These are phyloP conservation scores for Lasiosphaeriaceae sp. DNA, from an alignment of 495 filamentous ascomycete species.

Conservation along the genomic window DNA sequence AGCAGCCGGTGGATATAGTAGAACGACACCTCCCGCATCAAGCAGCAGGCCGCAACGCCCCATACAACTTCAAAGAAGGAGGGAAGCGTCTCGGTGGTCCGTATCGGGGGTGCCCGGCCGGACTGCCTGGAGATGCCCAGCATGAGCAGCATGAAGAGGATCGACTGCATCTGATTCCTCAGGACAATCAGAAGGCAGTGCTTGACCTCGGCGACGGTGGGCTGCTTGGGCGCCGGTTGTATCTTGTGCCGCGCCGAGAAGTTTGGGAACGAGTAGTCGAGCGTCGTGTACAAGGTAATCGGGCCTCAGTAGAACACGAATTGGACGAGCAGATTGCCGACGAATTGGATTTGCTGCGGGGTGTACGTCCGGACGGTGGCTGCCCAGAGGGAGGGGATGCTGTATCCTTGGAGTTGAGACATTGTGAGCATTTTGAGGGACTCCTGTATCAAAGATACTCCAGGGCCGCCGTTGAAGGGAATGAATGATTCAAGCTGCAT, in stretches of 20 bases:
- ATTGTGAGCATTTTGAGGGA: too few species aligned
- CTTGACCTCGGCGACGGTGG: slow-evolving; percentile 39
- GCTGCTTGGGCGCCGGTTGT: slow-evolving; percentile 49
- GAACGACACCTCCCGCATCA: slow-evolving; percentile 49
- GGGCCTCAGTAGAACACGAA: slow-evolving; percentile 51
- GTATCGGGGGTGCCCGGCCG: slow-evolving; percentile 32
- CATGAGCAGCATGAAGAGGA: slow-evolving; percentile 33
- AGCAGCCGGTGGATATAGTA: slow-evolving; percentile 55
- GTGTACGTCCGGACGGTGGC: slow-evolving; percentile 13
- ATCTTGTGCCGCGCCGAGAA: slow-evolving; percentile 55
- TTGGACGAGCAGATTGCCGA: slow-evolving; percentile 43
- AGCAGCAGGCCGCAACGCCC: neutral
- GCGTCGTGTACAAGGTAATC: slow-evolving; percentile 35
- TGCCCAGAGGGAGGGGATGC: slow-evolving; percentile 15
- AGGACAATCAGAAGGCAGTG: slow-evolving; percentile 44
- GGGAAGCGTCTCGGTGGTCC: slow-evolving; percentile 33
- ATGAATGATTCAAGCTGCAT: too few species aligned
- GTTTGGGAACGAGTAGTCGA: slow-evolving; percentile 40
- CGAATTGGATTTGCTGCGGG: slow-evolving; percentile 33
- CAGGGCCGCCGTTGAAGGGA: too few species aligned
- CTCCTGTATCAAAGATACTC: too few species aligned
- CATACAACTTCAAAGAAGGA: slow-evolving; percentile 14
- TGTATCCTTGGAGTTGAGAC: neutral
- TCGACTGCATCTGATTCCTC: slow-evolving; percentile 44
- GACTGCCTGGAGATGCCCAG: slow-evolving; percentile 15